phyloP scores from a whole-genome alignment of 1,284 basidiomycete genomes.

The Amanita bisporigera region DNA sequence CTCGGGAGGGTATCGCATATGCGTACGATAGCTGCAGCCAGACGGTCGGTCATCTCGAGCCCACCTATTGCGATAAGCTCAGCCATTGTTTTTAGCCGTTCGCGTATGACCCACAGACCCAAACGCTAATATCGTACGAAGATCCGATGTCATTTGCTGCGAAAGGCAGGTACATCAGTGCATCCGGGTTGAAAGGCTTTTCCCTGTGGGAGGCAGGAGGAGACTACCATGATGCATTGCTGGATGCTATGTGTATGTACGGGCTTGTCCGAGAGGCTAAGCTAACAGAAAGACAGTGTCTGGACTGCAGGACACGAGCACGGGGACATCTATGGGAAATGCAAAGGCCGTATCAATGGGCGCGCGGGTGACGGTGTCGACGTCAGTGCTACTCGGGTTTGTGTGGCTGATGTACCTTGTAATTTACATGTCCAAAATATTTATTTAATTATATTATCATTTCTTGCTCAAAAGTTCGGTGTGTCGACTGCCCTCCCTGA shows the following conservation, averaged over 20 bases:
- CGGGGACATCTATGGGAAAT: neutral
- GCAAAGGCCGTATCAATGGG: neutral
- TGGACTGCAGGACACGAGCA: neutral
- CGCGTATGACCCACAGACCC: constrained; percentile 58
- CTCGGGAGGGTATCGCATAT: constrained; percentile 54
- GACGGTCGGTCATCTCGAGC: constrained; percentile 54
- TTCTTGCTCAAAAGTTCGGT: neutral
- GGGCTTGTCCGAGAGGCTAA: neutral
- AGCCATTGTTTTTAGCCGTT: constrained; percentile 54
- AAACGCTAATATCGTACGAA: constrained; percentile 68
- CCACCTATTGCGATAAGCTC: constrained; percentile 1
- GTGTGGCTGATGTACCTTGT: neutral
- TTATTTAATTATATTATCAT: neutral
- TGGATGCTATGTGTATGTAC: constrained; percentile 56
- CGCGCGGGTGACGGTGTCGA: neutral
- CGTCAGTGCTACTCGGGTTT: neutral
- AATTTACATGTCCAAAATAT: constrained; percentile 1
- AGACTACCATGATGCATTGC: constrained; percentile 60
- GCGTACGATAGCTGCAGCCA: constrained; percentile 68
- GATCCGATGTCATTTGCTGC: constrained; percentile 59
- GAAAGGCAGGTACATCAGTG: constrained; percentile 65
- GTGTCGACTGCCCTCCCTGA: neutral
- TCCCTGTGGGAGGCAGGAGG: constrained; percentile 69
- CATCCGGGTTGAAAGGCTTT: constrained; percentile 60
- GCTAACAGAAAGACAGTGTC: constrained; percentile 4